phyloP scores from a whole-genome alignment of 768 basidiomycete genomes.

The Asterophora parasitica region DNA sequence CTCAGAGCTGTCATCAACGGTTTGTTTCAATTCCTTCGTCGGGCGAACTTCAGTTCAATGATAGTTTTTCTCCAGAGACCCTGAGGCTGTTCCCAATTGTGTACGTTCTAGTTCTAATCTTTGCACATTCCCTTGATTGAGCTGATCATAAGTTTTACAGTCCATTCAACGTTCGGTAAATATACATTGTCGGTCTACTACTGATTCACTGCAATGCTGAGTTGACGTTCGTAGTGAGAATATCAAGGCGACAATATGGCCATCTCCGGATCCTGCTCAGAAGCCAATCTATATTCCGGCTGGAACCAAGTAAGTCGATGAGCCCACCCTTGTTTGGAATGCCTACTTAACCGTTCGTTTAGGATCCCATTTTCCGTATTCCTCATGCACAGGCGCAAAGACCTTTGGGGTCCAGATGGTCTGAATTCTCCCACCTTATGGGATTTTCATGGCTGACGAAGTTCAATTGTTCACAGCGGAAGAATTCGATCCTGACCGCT shows the following conservation, averaged over 20 bases:
- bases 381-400: conserved; percentile 60
- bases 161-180: conserved; percentile 46
- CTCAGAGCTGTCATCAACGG: conserved; percentile 63
- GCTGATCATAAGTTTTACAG: conserved; percentile 16
- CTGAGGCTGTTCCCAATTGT: conserved; percentile 54
- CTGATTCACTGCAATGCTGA: background rate
- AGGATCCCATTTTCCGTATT: conserved; percentile 53
- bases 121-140: background rate
- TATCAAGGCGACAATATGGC: conserved; percentile 43
- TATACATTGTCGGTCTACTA: background rate
- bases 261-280: conserved; percentile 38
- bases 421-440: conserved; percentile 5
- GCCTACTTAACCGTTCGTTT: background rate
- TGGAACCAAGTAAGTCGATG: conserved; percentile 34
- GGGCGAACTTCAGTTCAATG: too few relatives aligned
- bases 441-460: background rate
- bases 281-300: conserved; percentile 54
- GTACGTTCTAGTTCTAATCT: conserved; percentile 22
- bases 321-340: too few relatives aligned
- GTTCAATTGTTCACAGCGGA: conserved; percentile 34
- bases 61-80: conserved; percentile 34
- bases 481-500: conserved; percentile 69
- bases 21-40: conserved; percentile 15
- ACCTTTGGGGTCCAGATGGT: conserved; percentile 74
- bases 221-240: conserved; percentile 32